Evolutionary conservation across 805 yeast genomes (phyloP), one percentile per base, ranked within the genome.

Genomic region (Osmozyma mogii): DNA sequence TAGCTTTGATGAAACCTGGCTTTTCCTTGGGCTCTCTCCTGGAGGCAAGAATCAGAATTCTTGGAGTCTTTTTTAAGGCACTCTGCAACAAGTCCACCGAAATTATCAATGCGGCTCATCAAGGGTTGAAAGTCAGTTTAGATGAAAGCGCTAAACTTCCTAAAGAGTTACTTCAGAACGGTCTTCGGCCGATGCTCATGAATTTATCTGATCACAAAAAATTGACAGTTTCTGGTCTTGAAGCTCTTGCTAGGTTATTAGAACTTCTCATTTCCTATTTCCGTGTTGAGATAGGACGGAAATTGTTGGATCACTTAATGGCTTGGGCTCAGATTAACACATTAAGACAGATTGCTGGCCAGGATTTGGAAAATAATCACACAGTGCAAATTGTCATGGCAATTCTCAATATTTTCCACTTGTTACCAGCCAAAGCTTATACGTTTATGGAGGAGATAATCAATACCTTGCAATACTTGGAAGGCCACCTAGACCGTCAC

Each of bases 241-340:
- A 89, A 47, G 96, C 97, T 0, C 63, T 92, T 14, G 94, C 96
- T 0, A 65, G 94, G 25, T 64, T 92, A 18, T 64, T 92, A 24
- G 96, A 89, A 47, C 62, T 94, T 14, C 62, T 92, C 41, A 87
- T 89, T 20, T 84, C 94, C 3, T 89, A 92, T 47, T 92, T 92
- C 66, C 82, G 94, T 51, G 96, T 94, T 12, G 99, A 92, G 52
- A 89, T 92, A 41, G 99, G 99, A 18, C 72, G 87, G 28, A 92
- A 92, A 46, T 59, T 92, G 29, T 67, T 94, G 18, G 97, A 92
- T 49, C 98, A 92, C 55, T 64, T 92, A 40, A 81, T 79, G 72
- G 95, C 96, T 0, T 88, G 96, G 95, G 94, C 96, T 0, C 88
- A 84, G 44, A 84, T 92, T 3, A 72, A 73, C 17, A 72, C 83